Percentiles rank a stretch among this genome's conserved stretches.
phyloP scores from a whole-genome alignment of 108 stramenopile genomes.

The Mediolabrus comicus region DNA sequence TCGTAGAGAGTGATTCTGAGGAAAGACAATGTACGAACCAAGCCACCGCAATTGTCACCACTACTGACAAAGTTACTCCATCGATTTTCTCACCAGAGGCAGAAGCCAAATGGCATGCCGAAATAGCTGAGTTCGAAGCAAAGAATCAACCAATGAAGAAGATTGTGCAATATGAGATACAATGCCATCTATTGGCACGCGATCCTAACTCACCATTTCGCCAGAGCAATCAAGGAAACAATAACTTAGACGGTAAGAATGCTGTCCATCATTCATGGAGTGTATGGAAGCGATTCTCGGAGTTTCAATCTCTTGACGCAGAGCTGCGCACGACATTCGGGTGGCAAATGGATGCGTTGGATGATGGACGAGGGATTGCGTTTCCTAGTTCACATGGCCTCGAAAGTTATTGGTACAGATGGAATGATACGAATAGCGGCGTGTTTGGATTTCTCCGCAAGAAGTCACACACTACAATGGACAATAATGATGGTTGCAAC shows the following conservation, averaged over 20 bases:
- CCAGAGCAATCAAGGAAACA: neutral
- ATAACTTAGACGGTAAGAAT: neutral
- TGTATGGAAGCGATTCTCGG: conserved; percentile 45
- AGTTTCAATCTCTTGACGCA: conserved; percentile 16
- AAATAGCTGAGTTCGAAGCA: neutral
- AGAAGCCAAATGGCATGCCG: neutral
- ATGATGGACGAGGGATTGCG: conserved; percentile 23
- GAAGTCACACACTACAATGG: neutral
- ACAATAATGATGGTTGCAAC: neutral
- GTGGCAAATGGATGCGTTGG: conserved; percentile 42
- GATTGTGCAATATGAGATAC: conserved; percentile 37
- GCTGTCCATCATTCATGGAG: conserved; percentile 15
- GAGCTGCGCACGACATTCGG: conserved; percentile 22
- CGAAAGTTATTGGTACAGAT: conserved; percentile 33
- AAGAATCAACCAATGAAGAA: conserved; percentile 5
- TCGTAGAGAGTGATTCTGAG: too few relatives aligned
- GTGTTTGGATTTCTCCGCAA: neutral
- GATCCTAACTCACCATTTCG: neutral
- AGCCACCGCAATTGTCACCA: neutral
- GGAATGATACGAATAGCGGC: too few relatives aligned
- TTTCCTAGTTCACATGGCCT: conserved; percentile 29
- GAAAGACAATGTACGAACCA: neutral
- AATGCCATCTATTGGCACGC: conserved; percentile 22
- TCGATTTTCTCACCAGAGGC: neutral
- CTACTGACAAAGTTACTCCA: neutral